Percentiles rank a stretch among this genome's conserved stretches.
Evolutionary conservation across 805 yeast genomes (phyloP).

Genomic region (Komagataella mondaviorum): DNA sequence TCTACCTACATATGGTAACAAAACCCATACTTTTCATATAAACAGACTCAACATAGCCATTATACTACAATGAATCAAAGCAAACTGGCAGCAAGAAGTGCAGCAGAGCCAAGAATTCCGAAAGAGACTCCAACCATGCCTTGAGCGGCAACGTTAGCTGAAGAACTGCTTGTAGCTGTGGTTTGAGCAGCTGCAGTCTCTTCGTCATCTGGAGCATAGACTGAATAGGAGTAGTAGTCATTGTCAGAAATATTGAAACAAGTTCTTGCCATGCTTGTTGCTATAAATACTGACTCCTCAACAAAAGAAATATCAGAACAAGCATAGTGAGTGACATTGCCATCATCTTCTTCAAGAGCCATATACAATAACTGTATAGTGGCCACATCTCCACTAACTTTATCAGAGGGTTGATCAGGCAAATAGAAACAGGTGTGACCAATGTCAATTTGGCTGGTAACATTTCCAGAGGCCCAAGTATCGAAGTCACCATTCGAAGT

Average conservation of each 20-base stretch:
- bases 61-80: neutral
- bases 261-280: slow-evolving; percentile 17
- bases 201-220: slow-evolving; percentile 5
- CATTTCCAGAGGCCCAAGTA: slow-evolving; percentile 23
- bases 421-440: slow-evolving; percentile 33
- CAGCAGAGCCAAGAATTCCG: neutral
- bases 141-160: neutral
- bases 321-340: slow-evolving; percentile 28
- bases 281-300: slow-evolving; percentile 24
- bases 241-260: slow-evolving; percentile 29
- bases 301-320: slow-evolving; percentile 32
- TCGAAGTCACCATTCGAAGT: slow-evolving; percentile 24
- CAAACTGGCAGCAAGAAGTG: neutral
- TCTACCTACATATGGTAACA: neutral
- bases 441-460: slow-evolving; percentile 23
- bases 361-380: slow-evolving; percentile 30
- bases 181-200: neutral
- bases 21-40: neutral
- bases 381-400: slow-evolving; percentile 25
- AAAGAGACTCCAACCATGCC: neutral
- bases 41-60: neutral
- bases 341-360: slow-evolving; percentile 22
- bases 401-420: slow-evolving; percentile 25
- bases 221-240: slow-evolving; percentile 20
- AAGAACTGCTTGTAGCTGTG: neutral